These are phyloP conservation scores for Russula virescens DNA, from an alignment of 768 basidiomycete species.

Conservation along the genomic window DNA sequence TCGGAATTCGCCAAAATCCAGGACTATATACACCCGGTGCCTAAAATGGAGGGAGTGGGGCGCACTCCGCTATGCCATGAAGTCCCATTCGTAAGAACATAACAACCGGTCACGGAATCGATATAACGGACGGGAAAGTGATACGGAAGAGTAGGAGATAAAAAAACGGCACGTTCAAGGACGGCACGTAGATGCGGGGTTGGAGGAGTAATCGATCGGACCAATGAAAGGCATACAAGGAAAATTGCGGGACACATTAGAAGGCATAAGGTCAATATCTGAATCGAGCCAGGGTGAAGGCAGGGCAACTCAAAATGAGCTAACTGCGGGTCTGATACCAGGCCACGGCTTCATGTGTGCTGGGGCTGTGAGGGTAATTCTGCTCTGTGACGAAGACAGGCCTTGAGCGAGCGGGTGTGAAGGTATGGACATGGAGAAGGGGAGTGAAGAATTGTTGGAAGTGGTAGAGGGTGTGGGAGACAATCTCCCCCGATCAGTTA, in stretches of 20 bases:
- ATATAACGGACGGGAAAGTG: not conserved
- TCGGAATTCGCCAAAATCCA: not conserved
- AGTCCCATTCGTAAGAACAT: constrained; percentile 3
- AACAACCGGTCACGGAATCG: constrained; percentile 4
- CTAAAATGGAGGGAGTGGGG: not conserved
- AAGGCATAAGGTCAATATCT: constrained; percentile 1
- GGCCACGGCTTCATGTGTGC: constrained; percentile 15
- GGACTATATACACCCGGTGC: not conserved
- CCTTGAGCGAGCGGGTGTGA: constrained; percentile 4
- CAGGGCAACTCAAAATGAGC: constrained; percentile 11
- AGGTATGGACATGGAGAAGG: not conserved
- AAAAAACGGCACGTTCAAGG: not conserved
- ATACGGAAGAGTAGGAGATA: not conserved
- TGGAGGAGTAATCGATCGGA: constrained; percentile 1
- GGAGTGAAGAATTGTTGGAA: not conserved
- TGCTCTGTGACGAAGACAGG: constrained; percentile 5
- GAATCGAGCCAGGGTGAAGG: not conserved
- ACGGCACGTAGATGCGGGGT: not conserved
- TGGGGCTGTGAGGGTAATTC: constrained; percentile 8
- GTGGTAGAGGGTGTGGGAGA: not conserved
- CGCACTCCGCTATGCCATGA: constrained; percentile 1
- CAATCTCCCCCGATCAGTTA: not conserved
- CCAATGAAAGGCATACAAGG: not conserved
- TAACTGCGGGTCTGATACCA: constrained; percentile 9
- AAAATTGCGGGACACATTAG: not conserved